phyloP scores from a whole-genome alignment of 106 monocot species.

The Amphibolis antarctica region DNA sequence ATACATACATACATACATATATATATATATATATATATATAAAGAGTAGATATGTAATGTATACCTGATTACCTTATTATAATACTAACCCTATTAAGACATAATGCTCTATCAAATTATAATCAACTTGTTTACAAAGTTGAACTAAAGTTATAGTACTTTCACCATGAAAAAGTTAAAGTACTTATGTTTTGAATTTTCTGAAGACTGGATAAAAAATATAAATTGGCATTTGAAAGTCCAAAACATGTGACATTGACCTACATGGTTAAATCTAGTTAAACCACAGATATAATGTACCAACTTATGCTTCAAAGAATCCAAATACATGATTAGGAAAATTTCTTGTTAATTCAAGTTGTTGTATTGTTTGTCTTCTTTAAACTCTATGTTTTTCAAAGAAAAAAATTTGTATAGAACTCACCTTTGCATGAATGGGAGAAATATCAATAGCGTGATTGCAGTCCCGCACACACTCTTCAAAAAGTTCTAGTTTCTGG shows the following conservation, averaged over 20 bases:
- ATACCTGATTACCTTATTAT: too few relatives aligned
- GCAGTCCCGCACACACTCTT: slow-evolving; percentile 7
- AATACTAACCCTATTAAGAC: too few relatives aligned
- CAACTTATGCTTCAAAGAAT: neutral
- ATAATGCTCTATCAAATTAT: too few relatives aligned
- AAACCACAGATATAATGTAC: neutral
- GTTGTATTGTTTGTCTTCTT: neutral
- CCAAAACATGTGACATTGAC: neutral
- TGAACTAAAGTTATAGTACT: too few relatives aligned
- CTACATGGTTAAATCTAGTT: neutral
- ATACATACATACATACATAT: too few relatives aligned
- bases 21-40: too few relatives aligned
- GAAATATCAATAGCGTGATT: slow-evolving; percentile 4
- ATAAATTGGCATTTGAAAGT: neutral
- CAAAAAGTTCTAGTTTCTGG: slow-evolving; percentile 10
- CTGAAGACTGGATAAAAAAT: too few relatives aligned
- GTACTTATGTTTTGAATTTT: too few relatives aligned
- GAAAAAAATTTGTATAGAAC: neutral
- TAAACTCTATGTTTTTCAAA: too few relatives aligned
- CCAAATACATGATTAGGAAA: neutral
- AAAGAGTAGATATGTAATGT: too few relatives aligned
- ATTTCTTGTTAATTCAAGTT: neutral
- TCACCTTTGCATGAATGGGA: slow-evolving; percentile 8
- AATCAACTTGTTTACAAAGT: too few relatives aligned
- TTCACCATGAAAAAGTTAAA: too few relatives aligned